phyloP scores from a whole-genome alignment of 2,329 filamentous ascomycete genomes.

The Penicillium thymicola region DNA sequence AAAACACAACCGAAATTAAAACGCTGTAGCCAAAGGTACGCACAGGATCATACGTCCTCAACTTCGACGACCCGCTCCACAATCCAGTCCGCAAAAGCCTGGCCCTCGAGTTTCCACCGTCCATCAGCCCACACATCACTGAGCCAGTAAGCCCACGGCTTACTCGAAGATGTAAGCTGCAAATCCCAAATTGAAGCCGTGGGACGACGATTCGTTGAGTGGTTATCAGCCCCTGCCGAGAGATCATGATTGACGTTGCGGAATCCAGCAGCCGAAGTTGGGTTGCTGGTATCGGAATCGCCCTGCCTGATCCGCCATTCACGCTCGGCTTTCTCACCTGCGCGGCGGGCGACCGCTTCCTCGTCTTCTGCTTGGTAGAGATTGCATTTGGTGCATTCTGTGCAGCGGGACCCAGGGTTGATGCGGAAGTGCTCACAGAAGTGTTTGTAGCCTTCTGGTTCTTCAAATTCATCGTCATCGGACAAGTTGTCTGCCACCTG shows the following conservation, averaged over 20 bases:
- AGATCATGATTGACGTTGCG: constrained; percentile 30
- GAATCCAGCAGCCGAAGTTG: constrained; percentile 15
- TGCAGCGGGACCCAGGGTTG: constrained; percentile 70
- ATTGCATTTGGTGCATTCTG: constrained; percentile 76
- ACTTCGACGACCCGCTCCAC: constrained; percentile 42
- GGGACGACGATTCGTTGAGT: constrained; percentile 14
- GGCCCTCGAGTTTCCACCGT: constrained; percentile 43
- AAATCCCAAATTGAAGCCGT: constrained; percentile 27
- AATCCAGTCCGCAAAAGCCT: constrained; percentile 40
- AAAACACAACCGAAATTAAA: background rate
- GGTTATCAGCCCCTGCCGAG: constrained; percentile 16
- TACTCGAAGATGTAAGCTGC: constrained; percentile 18
- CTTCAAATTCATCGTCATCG: constrained; percentile 31
- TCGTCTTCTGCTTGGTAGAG: constrained; percentile 70
- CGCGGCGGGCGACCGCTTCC: constrained; percentile 64
- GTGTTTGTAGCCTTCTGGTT: constrained; percentile 77
- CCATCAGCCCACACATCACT: constrained; percentile 39
- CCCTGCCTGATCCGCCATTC: constrained; percentile 67
- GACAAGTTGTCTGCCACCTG: constrained; percentile 1
- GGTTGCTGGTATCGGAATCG: constrained; percentile 16
- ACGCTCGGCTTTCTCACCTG: constrained; percentile 67
- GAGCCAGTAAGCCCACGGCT: constrained; percentile 35
- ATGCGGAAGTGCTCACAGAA: constrained; percentile 95
- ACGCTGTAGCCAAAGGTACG: background rate
- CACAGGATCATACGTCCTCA: constrained; percentile 24